A percentile compares a stretch with the other conserved stretches of the same genome.
Evolutionary conservation across 225 moss, liverwort and hornwort genomes (phyloP).

Genomic region (Polytrichum formosum): DNA sequence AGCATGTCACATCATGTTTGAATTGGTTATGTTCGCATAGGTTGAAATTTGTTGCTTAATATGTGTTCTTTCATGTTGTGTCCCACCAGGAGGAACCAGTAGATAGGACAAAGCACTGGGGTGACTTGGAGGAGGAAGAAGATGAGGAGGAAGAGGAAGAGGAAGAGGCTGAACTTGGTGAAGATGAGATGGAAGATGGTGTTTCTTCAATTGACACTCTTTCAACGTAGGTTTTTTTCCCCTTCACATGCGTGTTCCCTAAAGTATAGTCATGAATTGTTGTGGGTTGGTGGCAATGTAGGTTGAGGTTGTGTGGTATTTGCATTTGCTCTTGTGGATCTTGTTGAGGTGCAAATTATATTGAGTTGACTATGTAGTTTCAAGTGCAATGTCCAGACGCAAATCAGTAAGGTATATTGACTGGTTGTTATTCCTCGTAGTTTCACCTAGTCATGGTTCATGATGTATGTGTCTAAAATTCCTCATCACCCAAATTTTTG

Average conservation of each 20-base stretch:
- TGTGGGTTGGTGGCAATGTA: too few relatives aligned
- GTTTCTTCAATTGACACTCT: slow-evolving; percentile 93
- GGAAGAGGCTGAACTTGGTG: slow-evolving; percentile 87
- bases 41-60: background rate
- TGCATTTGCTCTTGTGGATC: too few relatives aligned
- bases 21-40: background rate
- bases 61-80: background rate
- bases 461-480: too few relatives aligned
- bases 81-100: slow-evolving; percentile 80
- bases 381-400: too few relatives aligned
- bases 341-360: too few relatives aligned
- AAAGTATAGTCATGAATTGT: background rate
- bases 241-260: background rate
- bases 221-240: slow-evolving; percentile 68
- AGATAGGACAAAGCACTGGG: slow-evolving; percentile 96
- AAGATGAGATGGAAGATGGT: slow-evolving; percentile 92
- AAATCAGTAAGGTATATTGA: too few relatives aligned
- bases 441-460: too few relatives aligned
- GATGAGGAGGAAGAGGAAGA: slow-evolving; percentile 97
- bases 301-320: too few relatives aligned
- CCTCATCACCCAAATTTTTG: background rate
- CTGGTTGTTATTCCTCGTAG: too few relatives aligned
- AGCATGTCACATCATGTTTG: background rate
- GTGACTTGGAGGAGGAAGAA: slow-evolving; percentile 98
- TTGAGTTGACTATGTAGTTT: too few relatives aligned